Base-by-base conservation (phyloP, 2,329 filamentous ascomycete genomes). In the Xylariaceae sp. region DNA sequence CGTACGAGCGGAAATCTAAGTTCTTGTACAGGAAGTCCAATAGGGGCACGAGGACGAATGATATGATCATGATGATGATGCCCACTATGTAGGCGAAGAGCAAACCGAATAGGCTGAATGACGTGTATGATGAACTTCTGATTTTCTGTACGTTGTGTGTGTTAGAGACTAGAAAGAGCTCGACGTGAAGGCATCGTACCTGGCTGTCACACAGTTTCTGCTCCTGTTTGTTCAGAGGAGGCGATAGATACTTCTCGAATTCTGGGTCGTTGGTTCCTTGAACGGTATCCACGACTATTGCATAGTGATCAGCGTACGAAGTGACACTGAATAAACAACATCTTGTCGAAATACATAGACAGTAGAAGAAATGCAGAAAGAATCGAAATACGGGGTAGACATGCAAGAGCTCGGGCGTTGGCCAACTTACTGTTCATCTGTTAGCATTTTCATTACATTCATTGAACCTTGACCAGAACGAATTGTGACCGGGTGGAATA, bases 101-200 rank as follows among this genome's bases (percentile, higher is more conserved):
- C 5, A 57, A 42, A 1, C 51, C 51, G 14, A 57, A 49, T 1
- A 57, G 3, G 45, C 48, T 57, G 42, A 57, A 55, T 2, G 55
- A 55, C 3, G 50, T 42, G 28, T 55, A 31, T 42, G 34, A 41
- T 9, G 52, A 7, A 36, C 52, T 55, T 14, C 43, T 34, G 18
- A 55, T 53, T 40, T 57, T 57, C 52, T 57, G 12, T 4, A 13
- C 16, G 10, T 10, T 38, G 34, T 38, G 5, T 5, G 10, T 38
- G 13, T 38, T 13, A 13, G 9, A 14, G 5, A 14, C 4, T 4
- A 4, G 5, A 10, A 38, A 16, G 5, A 14, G 34, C 5, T 38
- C 34, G 9, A 38, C 5, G 34, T 13, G 34, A 16, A 5, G 4
- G 13, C 10, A 4, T 4, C 13, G 6, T 34, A 45, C 48, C 48